Percentiles rank a stretch among this genome's conserved stretches.
Conservation (phyloP, 2,329 filamentous ascomycete species). For the Penicillium glabrum region DNA sequence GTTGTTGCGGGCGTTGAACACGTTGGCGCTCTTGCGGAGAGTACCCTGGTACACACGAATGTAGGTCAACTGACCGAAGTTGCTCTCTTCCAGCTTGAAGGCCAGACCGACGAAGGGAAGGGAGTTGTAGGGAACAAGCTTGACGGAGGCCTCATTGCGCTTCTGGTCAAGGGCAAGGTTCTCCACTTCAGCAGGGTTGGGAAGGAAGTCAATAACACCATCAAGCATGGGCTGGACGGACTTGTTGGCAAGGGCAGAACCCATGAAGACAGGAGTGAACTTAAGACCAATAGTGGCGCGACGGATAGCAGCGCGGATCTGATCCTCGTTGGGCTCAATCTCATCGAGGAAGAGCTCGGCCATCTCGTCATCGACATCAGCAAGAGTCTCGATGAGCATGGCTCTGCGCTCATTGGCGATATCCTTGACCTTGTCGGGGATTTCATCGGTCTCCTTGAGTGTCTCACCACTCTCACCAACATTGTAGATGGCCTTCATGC, state of each 20-base stretch:
- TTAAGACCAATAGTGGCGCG: conserved; percentile 83
- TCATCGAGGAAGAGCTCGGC: conserved; percentile 94
- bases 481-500: conserved; percentile 92
- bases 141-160: conserved; percentile 74
- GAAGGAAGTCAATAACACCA: conserved; percentile 92
- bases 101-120: conserved; percentile 92
- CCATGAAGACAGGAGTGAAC: conserved; percentile 96
- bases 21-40: conserved; percentile 80
- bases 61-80: conserved; percentile 96
- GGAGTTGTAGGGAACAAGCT: conserved; percentile 89
- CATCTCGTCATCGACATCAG: conserved; percentile 97
- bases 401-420: conserved; percentile 79
- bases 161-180: conserved; percentile 86
- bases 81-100: conserved; percentile 99
- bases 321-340: conserved; percentile 70
- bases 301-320: conserved; percentile 91
- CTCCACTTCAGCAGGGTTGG: conserved; percentile 84
- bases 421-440: conserved; percentile 76
- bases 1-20: conserved; percentile 90
- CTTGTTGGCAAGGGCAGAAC: conserved; percentile 91
- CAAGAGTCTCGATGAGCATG: conserved; percentile 88
- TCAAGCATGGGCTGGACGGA: conserved; percentile 95
- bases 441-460: conserved; percentile 72
- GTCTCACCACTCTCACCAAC: conserved; percentile 79
- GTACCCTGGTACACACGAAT: conserved; percentile 97